Evolutionary conservation across 139 green algal genomes (phyloP).

Genomic region (Chlamydomonas incerta): DNA sequence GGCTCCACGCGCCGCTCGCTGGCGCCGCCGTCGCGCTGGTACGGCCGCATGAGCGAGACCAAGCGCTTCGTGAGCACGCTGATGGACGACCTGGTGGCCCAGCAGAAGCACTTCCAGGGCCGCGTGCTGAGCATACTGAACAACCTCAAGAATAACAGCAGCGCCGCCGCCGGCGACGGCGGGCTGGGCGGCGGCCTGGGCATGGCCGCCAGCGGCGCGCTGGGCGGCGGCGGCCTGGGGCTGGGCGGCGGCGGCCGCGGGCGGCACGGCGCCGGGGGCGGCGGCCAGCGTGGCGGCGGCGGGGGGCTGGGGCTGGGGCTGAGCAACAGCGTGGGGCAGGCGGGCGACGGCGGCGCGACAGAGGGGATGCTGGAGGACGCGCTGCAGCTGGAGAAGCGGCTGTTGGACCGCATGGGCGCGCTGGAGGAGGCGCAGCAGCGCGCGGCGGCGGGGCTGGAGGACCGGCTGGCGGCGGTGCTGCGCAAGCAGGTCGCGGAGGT

Average conservation of each 20-base stretch:
- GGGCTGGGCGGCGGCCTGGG: background rate
- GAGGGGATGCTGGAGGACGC: background rate
- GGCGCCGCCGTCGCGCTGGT: constrained; percentile 1
- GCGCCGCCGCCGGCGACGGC: background rate
- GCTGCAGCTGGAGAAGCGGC: background rate
- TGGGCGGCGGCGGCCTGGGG: background rate
- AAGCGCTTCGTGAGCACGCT: constrained; percentile 19
- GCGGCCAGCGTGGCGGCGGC: background rate
- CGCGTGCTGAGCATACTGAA: background rate
- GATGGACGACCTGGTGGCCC: background rate
- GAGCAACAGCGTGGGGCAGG: background rate
- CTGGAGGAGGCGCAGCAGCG: background rate
- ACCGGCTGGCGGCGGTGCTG: background rate
- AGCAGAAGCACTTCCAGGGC: constrained; percentile 2
- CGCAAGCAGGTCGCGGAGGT: background rate
- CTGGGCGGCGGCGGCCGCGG: background rate
- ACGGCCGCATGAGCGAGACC: constrained; percentile 33
- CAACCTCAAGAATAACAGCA: background rate
- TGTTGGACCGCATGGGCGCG: background rate
- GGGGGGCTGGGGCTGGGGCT: background rate
- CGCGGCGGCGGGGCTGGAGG: constrained; percentile 4
- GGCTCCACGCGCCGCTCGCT: background rate
- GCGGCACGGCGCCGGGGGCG: background rate
- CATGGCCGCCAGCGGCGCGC: background rate
- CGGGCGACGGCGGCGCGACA: background rate